These are phyloP conservation scores for Solanum pennellii DNA, from an alignment of 257 asterid genomes.

Conservation along the genomic window DNA sequence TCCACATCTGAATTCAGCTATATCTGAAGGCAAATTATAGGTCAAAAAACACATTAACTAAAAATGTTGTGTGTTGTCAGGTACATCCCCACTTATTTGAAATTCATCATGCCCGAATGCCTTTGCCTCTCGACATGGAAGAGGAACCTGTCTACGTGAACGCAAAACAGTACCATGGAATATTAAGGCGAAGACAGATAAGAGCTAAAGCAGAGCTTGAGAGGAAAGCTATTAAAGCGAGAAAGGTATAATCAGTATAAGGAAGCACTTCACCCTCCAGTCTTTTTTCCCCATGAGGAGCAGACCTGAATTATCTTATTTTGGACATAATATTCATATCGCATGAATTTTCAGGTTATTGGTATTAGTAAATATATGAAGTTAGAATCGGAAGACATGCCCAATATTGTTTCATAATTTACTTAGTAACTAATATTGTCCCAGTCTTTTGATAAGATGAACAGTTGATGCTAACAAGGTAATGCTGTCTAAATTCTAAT, in stretches of 20 bases:
- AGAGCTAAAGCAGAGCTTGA: constrained; percentile 81
- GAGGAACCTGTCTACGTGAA: constrained; percentile 81
- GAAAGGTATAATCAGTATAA: constrained; percentile 36
- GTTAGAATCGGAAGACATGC: neutral
- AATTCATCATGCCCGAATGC: constrained; percentile 57
- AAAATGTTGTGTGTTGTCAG: constrained; percentile 15
- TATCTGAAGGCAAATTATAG: neutral
- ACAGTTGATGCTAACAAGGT: neutral
- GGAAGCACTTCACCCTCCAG: neutral
- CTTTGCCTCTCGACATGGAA: constrained; percentile 72
- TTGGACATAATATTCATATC: neutral
- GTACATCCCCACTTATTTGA: constrained; percentile 56
- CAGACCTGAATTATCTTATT: neutral
- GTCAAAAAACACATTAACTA: neutral
- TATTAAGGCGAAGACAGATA: constrained; percentile 65
- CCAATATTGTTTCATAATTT: neutral
- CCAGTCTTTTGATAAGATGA: neutral
- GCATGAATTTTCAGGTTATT: neutral
- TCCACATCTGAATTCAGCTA: neutral
- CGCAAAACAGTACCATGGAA: constrained; percentile 78
- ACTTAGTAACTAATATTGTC: neutral
- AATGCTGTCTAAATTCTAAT: neutral
- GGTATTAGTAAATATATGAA: neutral
- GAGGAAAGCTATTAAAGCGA: constrained; percentile 46
- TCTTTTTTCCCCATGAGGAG: neutral